These are phyloP conservation scores for Rhipidocladum racemiflorum DNA, from an alignment of 176 grass and related monocot genomes.

Conservation along the genomic window DNA sequence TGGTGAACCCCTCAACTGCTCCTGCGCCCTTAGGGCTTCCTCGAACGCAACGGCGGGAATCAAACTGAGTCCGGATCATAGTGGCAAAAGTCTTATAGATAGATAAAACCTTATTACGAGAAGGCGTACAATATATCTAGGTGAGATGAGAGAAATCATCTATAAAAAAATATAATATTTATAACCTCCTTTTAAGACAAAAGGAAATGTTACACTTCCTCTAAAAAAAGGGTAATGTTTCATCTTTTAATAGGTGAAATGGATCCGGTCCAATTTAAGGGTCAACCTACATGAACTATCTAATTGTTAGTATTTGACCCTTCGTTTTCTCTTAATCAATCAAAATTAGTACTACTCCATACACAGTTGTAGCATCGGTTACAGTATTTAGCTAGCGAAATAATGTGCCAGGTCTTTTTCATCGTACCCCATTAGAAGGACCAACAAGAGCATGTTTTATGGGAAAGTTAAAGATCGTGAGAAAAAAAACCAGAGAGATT, in stretches of 20 bases:
- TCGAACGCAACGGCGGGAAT: too few species aligned
- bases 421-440: background rate
- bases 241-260: background rate
- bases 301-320: background rate
- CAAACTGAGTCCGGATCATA: too few species aligned
- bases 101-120: too few species aligned
- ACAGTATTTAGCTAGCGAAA: background rate
- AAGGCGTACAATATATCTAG: too few species aligned
- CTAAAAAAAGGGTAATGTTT: background rate
- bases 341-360: too few species aligned
- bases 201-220: too few species aligned
- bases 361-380: background rate
- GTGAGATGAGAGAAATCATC: too few species aligned
- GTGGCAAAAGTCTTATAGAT: too few species aligned
- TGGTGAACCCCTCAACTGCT: too few species aligned
- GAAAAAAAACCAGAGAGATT: background rate
- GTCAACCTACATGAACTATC: background rate
- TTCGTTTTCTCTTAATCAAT: background rate
- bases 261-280: background rate
- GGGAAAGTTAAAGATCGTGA: background rate
- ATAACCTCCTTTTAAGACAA: too few species aligned
- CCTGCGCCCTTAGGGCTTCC: too few species aligned
- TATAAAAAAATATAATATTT: too few species aligned
- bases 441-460: conserved; percentile 21
- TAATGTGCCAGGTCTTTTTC: background rate